Evolutionary conservation across 306 rosid genomes (phyloP).

Genomic region (Dicorynia guianensis): DNA sequence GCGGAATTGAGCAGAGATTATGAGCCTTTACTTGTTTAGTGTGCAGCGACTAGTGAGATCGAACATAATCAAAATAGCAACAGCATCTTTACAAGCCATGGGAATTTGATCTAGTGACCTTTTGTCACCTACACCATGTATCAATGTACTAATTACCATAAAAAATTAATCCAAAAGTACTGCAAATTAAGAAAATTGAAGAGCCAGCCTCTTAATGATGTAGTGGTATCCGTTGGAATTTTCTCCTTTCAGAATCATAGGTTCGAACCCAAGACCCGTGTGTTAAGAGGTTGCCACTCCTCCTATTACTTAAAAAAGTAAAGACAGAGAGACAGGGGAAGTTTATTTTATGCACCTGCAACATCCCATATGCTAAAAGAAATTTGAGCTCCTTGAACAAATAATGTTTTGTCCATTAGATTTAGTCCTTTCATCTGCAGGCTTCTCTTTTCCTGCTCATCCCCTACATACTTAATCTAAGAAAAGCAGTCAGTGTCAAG

Average conservation of each 20-base stretch:
- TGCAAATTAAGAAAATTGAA: neutral
- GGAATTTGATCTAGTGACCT: conserved; percentile 56
- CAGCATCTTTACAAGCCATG: conserved; percentile 72
- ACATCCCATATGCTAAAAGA: conserved; percentile 91
- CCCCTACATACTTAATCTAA: conserved; percentile 88
- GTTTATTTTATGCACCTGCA: conserved; percentile 59
- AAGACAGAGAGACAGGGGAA: conserved; percentile 24
- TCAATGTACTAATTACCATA: neutral
- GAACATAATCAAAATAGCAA: conserved; percentile 70
- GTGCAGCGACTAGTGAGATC: conserved; percentile 73
- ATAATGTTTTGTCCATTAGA: conserved; percentile 82
- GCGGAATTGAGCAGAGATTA: neutral
- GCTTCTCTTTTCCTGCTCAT: conserved; percentile 74
- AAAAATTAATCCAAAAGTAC: conserved; percentile 7
- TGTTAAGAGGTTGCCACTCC: too few species aligned
- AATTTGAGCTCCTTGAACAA: conserved; percentile 79
- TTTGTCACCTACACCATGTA: conserved; percentile 45
- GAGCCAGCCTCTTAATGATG: too few species aligned
- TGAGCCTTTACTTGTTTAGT: conserved; percentile 47
- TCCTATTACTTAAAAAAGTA: too few species aligned
- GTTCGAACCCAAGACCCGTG: too few species aligned
- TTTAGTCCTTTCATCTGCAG: conserved; percentile 87
- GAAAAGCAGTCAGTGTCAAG: neutral
- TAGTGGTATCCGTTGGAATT: too few species aligned
- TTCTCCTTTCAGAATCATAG: too few species aligned